Percentiles rank a stretch among this genome's conserved stretches.
phyloP scores from a whole-genome alignment of 768 basidiomycete species.

The Lactarius indigo region DNA sequence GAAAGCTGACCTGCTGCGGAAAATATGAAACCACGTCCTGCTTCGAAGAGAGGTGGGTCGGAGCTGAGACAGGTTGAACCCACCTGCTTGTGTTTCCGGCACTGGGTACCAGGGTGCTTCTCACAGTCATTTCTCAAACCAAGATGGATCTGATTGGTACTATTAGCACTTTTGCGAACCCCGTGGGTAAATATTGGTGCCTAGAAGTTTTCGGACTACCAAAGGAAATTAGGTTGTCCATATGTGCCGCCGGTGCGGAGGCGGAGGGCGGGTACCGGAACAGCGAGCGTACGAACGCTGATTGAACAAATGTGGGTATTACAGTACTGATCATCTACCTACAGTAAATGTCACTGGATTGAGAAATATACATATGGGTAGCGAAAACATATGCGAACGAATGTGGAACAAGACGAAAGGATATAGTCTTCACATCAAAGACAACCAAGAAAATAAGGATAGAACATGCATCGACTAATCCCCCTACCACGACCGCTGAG shows the following conservation, averaged over 20 bases:
- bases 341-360: not conserved
- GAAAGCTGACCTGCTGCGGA: no score
- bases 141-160: no score
- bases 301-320: not conserved
- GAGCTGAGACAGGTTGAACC: no score
- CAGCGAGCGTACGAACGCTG: not conserved
- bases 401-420: not conserved
- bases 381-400: not conserved
- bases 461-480: not conserved
- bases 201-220: not conserved
- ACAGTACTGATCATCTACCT: not conserved
- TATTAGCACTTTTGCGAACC: not conserved
- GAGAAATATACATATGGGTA: not conserved
- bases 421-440: not conserved
- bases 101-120: no score
- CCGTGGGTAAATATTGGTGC: not conserved
- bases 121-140: no score
- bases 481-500: conserved; percentile 5
- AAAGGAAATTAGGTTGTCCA: not conserved
- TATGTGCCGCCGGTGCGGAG: not conserved
- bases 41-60: no score
- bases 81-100: no score
- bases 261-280: not conserved
- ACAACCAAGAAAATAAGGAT: not conserved
- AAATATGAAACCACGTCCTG: no score